These are phyloP conservation scores for Xylaria palmicola DNA, from an alignment of 495 filamentous ascomycete genomes.

Conservation along the genomic window DNA sequence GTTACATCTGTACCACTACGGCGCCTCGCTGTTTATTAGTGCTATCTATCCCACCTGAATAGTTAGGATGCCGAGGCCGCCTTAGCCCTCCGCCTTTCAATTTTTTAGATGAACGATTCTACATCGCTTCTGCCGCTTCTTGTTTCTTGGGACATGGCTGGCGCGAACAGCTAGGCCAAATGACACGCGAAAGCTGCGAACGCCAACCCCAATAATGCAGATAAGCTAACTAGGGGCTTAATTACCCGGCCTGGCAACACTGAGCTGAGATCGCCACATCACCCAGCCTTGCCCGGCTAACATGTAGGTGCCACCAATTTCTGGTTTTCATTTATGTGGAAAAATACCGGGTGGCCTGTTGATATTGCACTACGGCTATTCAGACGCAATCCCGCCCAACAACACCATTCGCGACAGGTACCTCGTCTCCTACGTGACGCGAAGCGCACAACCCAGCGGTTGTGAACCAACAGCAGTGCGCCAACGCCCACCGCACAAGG, in stretches of 20 bases:
- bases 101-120: background rate
- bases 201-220: background rate
- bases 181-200: background rate
- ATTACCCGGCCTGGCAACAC: conserved; percentile 13
- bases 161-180: background rate
- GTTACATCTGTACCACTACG: background rate
- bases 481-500: background rate
- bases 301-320: background rate
- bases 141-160: background rate
- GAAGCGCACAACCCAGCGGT: background rate
- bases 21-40: background rate
- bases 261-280: conserved; percentile 13
- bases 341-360: conserved; percentile 8
- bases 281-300: conserved; percentile 4
- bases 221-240: too few species aligned
- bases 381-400: background rate
- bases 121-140: background rate
- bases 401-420: background rate
- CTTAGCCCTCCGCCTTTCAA: background rate
- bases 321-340: conserved; percentile 9
- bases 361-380: conserved; percentile 16
- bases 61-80: background rate
- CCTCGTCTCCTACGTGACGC: background rate
- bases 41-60: background rate
- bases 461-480: background rate